Evolutionary conservation across 192 early-diverging fungal genomes (phyloP), one percentile per base, ranked within the genome.

Genomic region (Backusella liffmaniae): DNA sequence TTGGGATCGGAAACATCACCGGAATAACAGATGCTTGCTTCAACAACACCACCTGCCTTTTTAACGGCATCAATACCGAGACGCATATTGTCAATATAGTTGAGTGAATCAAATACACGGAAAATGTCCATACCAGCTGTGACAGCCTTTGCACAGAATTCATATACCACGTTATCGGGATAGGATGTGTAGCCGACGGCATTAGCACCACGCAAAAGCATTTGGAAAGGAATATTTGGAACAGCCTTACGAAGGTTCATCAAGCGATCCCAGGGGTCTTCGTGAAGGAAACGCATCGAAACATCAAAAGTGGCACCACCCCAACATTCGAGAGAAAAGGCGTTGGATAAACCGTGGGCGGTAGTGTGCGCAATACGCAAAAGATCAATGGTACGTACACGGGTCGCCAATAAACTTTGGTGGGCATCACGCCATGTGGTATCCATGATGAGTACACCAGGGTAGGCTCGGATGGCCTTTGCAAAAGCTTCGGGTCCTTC

Each of bases 301-400:
- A 98, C 97, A 79, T 98, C 97, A 81, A 98, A 98, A 0, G 97
- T 98, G 7, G 97, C 97, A 35, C 97, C 97, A 62, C 97, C 97
- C 97, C 97, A 98, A 85, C 91, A 94, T 86, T 98, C 97, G 18
- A 97, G 85, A 21, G 96, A 89, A 85, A 94, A 98, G 15, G 94
- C 91, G 73, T 95, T 94, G 26, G 87, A 79, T 72, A 98, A 83
- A 16, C 92, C 96, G 82, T 95, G 94, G 2, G 95, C 90, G 3
- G 97, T 98, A n/a, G 90, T 87, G 4, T 89, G 85, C 5, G 97
- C 97, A 86, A 97, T 95, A 66, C 90, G 89, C 70, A 93, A 67
- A n/a, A 89, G 76, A 84, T 89, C 88, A 84, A 95, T 91, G 1
- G 97, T 98, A 77, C 97, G 91, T 49, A 98, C 94, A 70, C 96